These are phyloP conservation scores for Suillus paluster DNA, from an alignment of 768 basidiomycete species.

Conservation along the genomic window DNA sequence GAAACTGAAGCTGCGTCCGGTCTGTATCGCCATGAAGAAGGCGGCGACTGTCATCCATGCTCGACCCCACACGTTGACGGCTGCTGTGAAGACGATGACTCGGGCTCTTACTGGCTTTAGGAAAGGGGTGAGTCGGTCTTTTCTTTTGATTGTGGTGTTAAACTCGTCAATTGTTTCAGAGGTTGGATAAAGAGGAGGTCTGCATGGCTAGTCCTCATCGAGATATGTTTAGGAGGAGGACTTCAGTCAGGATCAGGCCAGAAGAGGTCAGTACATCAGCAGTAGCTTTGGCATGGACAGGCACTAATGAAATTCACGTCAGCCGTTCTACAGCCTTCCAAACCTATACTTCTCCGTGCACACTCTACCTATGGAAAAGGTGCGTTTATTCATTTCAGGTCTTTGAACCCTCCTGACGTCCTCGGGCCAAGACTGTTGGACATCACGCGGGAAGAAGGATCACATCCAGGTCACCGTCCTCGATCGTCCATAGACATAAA, in stretches of 20 bases:
- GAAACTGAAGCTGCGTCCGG: slow-evolving; percentile 13
- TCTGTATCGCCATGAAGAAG: slow-evolving; percentile 15
- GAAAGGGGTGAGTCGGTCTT: slow-evolving; percentile 24
- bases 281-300: neutral
- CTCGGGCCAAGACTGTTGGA: slow-evolving; percentile 10
- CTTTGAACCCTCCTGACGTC: neutral
- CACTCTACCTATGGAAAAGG: slow-evolving; percentile 18
- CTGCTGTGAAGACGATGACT: slow-evolving; percentile 28
- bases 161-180: slow-evolving; percentile 14
- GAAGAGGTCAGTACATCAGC: slow-evolving; percentile 28
- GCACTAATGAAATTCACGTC: neutral
- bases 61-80: slow-evolving; percentile 19
- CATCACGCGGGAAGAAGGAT: slow-evolving; percentile 25
- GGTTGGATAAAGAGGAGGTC: slow-evolving; percentile 28
- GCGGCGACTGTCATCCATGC: slow-evolving; percentile 15
- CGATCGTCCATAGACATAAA: slow-evolving; percentile 11
- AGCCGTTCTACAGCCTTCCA: slow-evolving; percentile 33
- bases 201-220: slow-evolving; percentile 29
- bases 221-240: slow-evolving; percentile 34
- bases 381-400: slow-evolving; percentile 13
- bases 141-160: neutral
- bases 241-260: slow-evolving; percentile 26
- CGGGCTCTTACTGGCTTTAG: slow-evolving; percentile 26
- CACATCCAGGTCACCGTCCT: slow-evolving; percentile 25
- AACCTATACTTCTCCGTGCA: slow-evolving; percentile 36